Base-by-base conservation (phyloP, 805 yeast species). In the Candida odintsovae region DNA sequence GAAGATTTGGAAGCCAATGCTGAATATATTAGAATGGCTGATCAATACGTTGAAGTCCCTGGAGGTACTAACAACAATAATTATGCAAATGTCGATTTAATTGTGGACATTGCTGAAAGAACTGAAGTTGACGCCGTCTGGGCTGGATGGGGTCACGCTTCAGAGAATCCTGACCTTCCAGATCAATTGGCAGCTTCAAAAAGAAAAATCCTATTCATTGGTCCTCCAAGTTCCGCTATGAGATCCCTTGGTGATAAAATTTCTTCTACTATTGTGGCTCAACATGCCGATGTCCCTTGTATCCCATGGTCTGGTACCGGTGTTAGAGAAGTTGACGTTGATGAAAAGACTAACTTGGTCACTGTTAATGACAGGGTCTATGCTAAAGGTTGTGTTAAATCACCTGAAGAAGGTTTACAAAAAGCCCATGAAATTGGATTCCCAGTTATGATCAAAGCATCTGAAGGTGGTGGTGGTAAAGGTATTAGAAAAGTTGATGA, bases 81-180 rank as follows among this genome's bases (percentile, higher is more conserved):
- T 70, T 90, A 90, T 65, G 99, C 99, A 58, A 94, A 94, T 63
- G 99, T 94, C 51, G 99, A 94, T 56, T 75, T 94, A 51, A 94
- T 94, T 66, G 97, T 94, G 41, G 99, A 94, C 61, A 74, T 94
- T 42, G 99, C 99, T 33, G 99, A 94, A 72, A 85, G 97, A 72
- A 85, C 95, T 39, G 80, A 88, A 55, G 97, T 87, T 47, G 96
- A 94, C 66, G 99, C 99, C 22, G 99, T 94, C 48, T 94, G 99
- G 99, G 99, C 99, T 31, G 99, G 99, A 61, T 94, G 99, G 99
- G 99, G 99, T 61, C 99, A 95, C 66, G 99, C 99, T 25, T 88
- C 97, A n/a, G 99, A 94, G 73, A 92, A 95, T 71, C 99, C 99
- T 23, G 67, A 73, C 41, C 78, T 94, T 55, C 99, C 99, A 25